phyloP scores from a whole-genome alignment of 345 rosid genomes.

The Populus alba region DNA sequence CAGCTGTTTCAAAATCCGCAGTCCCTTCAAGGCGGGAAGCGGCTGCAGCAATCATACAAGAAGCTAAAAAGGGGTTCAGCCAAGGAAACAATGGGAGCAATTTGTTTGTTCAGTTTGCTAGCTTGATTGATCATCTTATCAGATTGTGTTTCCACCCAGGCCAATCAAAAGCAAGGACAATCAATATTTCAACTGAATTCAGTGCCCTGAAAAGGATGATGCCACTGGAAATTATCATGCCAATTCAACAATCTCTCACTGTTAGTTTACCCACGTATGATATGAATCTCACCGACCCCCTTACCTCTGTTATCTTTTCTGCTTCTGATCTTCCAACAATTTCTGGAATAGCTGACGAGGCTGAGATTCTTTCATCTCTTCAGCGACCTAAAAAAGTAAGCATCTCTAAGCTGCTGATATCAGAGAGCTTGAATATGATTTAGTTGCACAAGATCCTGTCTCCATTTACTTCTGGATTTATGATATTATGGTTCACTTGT shows the following conservation, averaged over 20 bases:
- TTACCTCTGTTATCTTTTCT: slow-evolving; percentile 65
- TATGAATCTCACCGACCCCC: slow-evolving; percentile 40
- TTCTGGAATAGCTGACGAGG: slow-evolving; percentile 85
- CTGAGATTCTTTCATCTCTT: slow-evolving; percentile 96
- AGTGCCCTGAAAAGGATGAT: slow-evolving; percentile 97
- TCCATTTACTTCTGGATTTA: background rate
- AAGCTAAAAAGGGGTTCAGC: slow-evolving; percentile 71
- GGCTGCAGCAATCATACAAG: slow-evolving; percentile 89
- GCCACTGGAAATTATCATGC: slow-evolving; percentile 91
- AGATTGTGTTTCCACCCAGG: slow-evolving; percentile 87
- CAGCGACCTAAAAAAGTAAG: slow-evolving; percentile 90
- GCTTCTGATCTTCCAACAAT: slow-evolving; percentile 81
- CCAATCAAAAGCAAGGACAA: slow-evolving; percentile 68
- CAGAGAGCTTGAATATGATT: too few species aligned
- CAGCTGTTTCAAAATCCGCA: slow-evolving; percentile 93
- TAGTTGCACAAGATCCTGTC: too few species aligned
- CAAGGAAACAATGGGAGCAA: slow-evolving; percentile 68
- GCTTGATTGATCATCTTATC: slow-evolving; percentile 83
- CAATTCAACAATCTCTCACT: slow-evolving; percentile 89
- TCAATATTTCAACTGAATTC: slow-evolving; percentile 89
- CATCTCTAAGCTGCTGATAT: background rate
- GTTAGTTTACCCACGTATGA: slow-evolving; percentile 70
- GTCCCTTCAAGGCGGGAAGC: slow-evolving; percentile 93
- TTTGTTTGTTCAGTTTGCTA: slow-evolving; percentile 85
- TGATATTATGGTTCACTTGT: slow-evolving; percentile 1